Conservation (phyloP, 164 flowering plant species). For the Liquidambar formosana region DNA sequence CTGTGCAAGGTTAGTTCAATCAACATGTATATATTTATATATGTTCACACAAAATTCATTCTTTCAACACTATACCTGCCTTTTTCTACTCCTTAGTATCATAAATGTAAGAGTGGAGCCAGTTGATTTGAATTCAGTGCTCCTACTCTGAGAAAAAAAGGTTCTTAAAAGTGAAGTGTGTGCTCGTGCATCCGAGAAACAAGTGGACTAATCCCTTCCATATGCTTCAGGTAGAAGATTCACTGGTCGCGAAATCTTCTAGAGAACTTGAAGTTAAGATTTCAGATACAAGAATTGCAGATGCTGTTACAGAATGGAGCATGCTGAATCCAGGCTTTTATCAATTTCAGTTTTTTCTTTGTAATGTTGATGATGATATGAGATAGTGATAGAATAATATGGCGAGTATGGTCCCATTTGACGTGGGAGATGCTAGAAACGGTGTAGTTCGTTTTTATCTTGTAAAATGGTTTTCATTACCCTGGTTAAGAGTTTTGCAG, state of each 20-base stretch:
- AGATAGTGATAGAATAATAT: not conserved
- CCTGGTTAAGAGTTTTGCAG: not conserved
- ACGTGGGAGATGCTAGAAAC: not conserved
- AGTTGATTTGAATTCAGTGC: not conserved
- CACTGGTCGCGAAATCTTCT: not conserved
- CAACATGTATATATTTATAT: not conserved
- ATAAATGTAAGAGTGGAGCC: not conserved
- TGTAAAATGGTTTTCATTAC: not conserved
- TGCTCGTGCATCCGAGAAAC: too few relatives aligned
- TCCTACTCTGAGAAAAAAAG: not conserved
- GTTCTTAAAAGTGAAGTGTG: too few relatives aligned
- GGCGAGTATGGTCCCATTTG: not conserved
- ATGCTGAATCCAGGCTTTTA: not conserved
- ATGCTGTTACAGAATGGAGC: not conserved
- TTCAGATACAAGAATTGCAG: not conserved
- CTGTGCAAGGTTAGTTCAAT: constrained; percentile 20
- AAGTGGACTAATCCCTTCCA: too few relatives aligned
- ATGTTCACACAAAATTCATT: too few relatives aligned
- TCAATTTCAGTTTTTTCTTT: not conserved
- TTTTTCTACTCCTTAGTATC: not conserved
- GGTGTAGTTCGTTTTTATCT: not conserved
- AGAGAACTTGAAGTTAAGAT: not conserved
- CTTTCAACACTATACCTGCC: not conserved
- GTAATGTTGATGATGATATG: not conserved
- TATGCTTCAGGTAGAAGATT: constrained; percentile 2